These are phyloP conservation scores for Lentinula novae-zelandiae DNA, from an alignment of 1,284 basidiomycete genomes.

Conservation along the genomic window DNA sequence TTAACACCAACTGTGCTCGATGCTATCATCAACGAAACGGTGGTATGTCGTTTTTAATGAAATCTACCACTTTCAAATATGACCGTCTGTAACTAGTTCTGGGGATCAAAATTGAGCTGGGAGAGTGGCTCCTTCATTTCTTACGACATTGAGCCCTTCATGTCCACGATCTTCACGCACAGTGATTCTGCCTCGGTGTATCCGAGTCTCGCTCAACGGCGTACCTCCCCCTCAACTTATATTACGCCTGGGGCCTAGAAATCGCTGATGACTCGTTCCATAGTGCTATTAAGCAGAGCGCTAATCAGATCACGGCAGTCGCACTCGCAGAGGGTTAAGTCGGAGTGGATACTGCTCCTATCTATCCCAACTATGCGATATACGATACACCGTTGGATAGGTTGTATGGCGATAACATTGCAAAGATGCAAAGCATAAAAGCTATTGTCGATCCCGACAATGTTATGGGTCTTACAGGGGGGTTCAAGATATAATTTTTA, in stretches of 20 bases:
- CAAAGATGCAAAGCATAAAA: conserved; percentile 36
- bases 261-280: conserved; percentile 35
- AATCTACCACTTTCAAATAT: background rate
- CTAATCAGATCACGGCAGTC: conserved; percentile 31
- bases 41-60: conserved; percentile 27
- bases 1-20: conserved; percentile 39
- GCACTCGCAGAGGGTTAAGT: conserved; percentile 40
- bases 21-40: conserved; percentile 46
- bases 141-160: conserved; percentile 57
- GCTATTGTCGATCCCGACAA: conserved; percentile 41
- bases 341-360: conserved; percentile 30
- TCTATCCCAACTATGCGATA: conserved; percentile 55
- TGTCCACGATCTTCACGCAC: conserved; percentile 39
- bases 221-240: conserved; percentile 45
- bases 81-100: conserved; percentile 16
- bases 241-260: conserved; percentile 37
- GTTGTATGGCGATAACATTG: conserved; percentile 47
- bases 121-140: conserved; percentile 36
- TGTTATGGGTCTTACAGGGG: conserved; percentile 58
- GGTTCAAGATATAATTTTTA: conserved; percentile 29
- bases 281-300: conserved; percentile 34
- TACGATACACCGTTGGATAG: conserved; percentile 38
- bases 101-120: conserved; percentile 28
- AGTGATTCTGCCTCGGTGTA: conserved; percentile 37
- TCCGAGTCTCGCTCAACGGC: conserved; percentile 37